These are phyloP conservation scores for Cochlearia excelsa DNA, from an alignment of 345 rosid genomes.

Conservation along the genomic window DNA sequence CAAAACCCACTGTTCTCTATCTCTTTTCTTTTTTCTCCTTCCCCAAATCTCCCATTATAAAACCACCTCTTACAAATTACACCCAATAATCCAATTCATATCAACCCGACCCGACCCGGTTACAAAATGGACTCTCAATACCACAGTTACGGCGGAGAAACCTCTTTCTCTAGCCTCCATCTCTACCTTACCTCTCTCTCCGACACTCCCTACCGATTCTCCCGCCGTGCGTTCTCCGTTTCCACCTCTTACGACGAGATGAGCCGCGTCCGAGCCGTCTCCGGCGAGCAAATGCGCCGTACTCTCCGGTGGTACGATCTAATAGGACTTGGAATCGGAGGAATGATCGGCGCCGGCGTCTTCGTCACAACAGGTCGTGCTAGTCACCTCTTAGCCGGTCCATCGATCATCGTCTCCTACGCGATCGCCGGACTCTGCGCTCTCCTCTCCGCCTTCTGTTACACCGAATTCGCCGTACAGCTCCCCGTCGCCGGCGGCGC, in stretches of 20 bases:
- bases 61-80: slow-evolving; percentile 4
- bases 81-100: not conserved
- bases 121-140: slow-evolving; percentile 29
- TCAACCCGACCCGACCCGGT: slow-evolving; percentile 13
- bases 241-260: slow-evolving; percentile 73
- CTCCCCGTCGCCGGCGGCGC: slow-evolving; percentile 99
- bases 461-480: slow-evolving; percentile 95
- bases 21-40: not conserved
- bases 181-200: slow-evolving; percentile 64
- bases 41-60: slow-evolving; percentile 19
- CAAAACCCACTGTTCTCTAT: not conserved
- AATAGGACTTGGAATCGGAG: slow-evolving; percentile 80
- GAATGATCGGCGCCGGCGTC: slow-evolving; percentile 94
- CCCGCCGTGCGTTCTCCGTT: slow-evolving; percentile 66
- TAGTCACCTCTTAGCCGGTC: slow-evolving; percentile 61
- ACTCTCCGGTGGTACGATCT: slow-evolving; percentile 83
- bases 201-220: slow-evolving; percentile 60
- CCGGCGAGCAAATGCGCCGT: slow-evolving; percentile 65
- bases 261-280: slow-evolving; percentile 57
- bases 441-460: slow-evolving; percentile 91
- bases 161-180: slow-evolving; percentile 59
- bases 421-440: slow-evolving; percentile 94
- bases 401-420: slow-evolving; percentile 72
- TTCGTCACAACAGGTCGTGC: slow-evolving; percentile 80
- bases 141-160: slow-evolving; percentile 27